Base-by-base conservation (phyloP, 192 early-diverging fungal species). In the Podila epicladia region DNA sequence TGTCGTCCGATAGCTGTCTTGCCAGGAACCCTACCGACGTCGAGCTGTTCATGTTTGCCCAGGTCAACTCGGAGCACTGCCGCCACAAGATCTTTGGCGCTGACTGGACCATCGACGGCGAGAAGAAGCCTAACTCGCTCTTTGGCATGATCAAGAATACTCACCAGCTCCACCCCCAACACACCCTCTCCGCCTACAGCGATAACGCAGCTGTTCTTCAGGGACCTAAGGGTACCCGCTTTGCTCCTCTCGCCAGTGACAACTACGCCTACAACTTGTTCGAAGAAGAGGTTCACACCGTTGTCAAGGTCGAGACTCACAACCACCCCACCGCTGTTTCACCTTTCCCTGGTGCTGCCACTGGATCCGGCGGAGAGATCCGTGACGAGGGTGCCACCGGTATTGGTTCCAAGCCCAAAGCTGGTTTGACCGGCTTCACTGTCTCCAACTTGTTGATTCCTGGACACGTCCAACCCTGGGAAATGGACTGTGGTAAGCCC, bases 41-140 rank as follows among this genome's bases (percentile, higher is more conserved):
- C 1, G 97, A 99, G 87, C 89, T 99, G 48, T 97, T 99, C 89
- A 99, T 99, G 98, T 99, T 99, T 93, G 97, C 98, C 48, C 98
- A 99, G 83, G 98, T 99, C 74, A 99, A 99, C 87, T 98, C 97
- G 55, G 98, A 99, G 87, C 98, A 99, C 87, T 99, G 98, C 86
- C 90, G 98, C 19, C 98, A 99, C 93, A 99, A 99, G 89, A 98
- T 99, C 76, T 99, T 99, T 90, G 86, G 94, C 67, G 98, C 97
- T n/a, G 85, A 92, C 51, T 99, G 98, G 98, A 96, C 93, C 12
- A 96, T 99, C 63, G 97, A 99, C 82, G 94, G 95, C 20, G 74
- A 90, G 63, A 86, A 91, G 26, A 88, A 91, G 83, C 87, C 88
- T 53, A 77, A 89, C 37, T 99, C 97, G 20, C 90, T 99, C 55